These are phyloP conservation scores for Apostasia ramifera DNA, from an alignment of 106 monocot genomes.

Conservation along the genomic window DNA sequence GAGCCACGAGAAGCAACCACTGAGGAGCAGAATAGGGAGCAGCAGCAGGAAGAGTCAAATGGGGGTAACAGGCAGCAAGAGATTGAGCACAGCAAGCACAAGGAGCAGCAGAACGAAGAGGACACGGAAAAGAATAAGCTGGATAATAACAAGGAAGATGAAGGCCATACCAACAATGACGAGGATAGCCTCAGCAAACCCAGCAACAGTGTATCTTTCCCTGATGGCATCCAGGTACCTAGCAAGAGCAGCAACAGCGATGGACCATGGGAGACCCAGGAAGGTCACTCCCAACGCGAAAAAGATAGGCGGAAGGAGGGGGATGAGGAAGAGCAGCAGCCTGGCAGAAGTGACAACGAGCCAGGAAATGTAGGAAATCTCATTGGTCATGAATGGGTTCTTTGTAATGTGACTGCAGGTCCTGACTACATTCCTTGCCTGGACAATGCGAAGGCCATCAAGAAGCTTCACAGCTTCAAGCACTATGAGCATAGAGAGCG, in stretches of 20 bases:
- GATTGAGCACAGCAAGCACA: not conserved
- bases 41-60: not conserved
- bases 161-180: not conserved
- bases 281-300: constrained; percentile 1
- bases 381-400: constrained; percentile 37
- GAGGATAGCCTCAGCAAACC: too few relatives aligned
- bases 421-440: constrained; percentile 87
- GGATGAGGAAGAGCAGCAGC: not conserved
- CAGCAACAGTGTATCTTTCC: too few relatives aligned
- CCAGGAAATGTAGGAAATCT: not conserved
- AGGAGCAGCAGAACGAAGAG: constrained; percentile 1
- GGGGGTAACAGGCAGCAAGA: not conserved
- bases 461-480: constrained; percentile 39
- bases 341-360: constrained; percentile 6
- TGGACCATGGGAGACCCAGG: constrained; percentile 5
- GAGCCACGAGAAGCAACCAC: not conserved
- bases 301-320: constrained; percentile 33
- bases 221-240: not conserved
- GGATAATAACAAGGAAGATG: not conserved
- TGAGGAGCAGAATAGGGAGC: not conserved
- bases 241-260: constrained; percentile 4
- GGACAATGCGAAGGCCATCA: constrained; percentile 77
- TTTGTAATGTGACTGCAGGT: constrained; percentile 71
- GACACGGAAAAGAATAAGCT: not conserved
- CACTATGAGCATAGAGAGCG: constrained; percentile 82